Base-by-base conservation (phyloP, 2,329 filamentous ascomycete species). In the Alternaria ventricosa region DNA sequence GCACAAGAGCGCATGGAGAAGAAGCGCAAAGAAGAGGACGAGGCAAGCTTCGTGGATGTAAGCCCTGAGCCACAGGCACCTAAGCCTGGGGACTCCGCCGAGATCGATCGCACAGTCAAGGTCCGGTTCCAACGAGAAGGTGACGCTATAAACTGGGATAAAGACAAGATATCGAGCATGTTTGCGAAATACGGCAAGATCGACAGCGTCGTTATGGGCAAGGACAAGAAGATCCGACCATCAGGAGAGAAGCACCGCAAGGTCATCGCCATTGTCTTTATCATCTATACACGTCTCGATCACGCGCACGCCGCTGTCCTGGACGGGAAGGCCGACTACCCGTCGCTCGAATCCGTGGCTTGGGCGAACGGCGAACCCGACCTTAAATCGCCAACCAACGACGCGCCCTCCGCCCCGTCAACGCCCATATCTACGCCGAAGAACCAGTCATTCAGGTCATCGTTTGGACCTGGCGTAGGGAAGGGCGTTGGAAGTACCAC, bases 221-320 rank as follows among this genome's bases (percentile, higher is more conserved):
- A 86, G 64, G 86, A 88, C 69, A 88, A 87, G 73, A 86, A 86
- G 66, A 70, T 79, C 6, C 82, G 83, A 6, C 67, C 84, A 4
- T 82, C 82, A 6, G 84, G 84, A 5, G 80, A 81, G 59, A 84
- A 83, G 61, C 84, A 86, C 66, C 86, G 86, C 68, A 84, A 83
- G 60, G 76, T 83, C 2, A 78, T 86, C 58, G 85, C 83, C 6
- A 86, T 82, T 1, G 87, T 83, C 0, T 83, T 88, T 49, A 78
- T 90, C 13, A 82, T 89, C 13, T 90, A 85, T 75, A 78, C 80
- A 4, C 87, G 87, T 5, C 83, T 89, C 36, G 85, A 88, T 51
- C 83, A 85, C 57, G 87, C 87, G 1, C 85, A 88, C 70, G 82
- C 85, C 4, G 87, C 87, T 9, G 84, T 89, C 3, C 71, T 83